Evolutionary conservation across 352 stramenopile genomes (phyloP).

Genomic region (Pythium insidiosum): DNA sequence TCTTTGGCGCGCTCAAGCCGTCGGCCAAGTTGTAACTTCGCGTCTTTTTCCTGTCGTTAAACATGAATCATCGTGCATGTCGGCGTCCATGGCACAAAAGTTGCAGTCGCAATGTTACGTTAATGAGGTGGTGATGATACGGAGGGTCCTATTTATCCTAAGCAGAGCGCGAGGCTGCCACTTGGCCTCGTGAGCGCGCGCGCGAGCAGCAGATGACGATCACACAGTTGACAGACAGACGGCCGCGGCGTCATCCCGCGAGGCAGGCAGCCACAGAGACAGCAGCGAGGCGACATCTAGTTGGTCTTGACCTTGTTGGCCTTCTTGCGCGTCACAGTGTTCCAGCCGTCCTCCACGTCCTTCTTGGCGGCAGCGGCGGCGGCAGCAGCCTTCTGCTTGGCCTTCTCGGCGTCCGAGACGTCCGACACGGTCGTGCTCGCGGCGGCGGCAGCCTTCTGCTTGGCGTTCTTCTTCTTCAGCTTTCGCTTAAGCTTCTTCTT

Average conservation of each 20-base stretch:
- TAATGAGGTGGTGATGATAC: not conserved
- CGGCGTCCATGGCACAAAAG: not conserved
- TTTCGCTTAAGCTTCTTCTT: constrained; percentile 79
- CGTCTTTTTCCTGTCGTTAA: too few relatives aligned
- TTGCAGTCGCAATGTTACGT: not conserved
- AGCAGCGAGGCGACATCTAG: too few relatives aligned
- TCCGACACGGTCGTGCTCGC: constrained; percentile 1
- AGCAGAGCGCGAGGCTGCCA: constrained; percentile 2
- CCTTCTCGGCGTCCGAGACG: constrained; percentile 26
- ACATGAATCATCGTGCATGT: too few relatives aligned
- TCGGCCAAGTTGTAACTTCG: constrained; percentile 59
- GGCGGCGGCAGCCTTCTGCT: constrained; percentile 13
- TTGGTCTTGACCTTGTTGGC: constrained; percentile 45
- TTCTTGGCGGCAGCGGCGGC: constrained; percentile 33
- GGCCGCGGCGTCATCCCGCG: too few relatives aligned
- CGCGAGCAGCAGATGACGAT: too few relatives aligned
- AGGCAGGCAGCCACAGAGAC: too few relatives aligned
- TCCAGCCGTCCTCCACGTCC: constrained; percentile 71
- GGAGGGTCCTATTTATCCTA: constrained; percentile 12
- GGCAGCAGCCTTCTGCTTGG: constrained; percentile 31
- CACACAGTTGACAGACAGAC: too few relatives aligned
- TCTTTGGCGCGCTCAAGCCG: constrained; percentile 88
- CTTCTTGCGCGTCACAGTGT: constrained; percentile 72
- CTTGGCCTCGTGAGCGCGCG: too few relatives aligned
- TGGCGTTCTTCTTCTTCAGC: constrained; percentile 73